Conservation (phyloP, 768 basidiomycete species). For the Strobilomyces dryophilus region DNA sequence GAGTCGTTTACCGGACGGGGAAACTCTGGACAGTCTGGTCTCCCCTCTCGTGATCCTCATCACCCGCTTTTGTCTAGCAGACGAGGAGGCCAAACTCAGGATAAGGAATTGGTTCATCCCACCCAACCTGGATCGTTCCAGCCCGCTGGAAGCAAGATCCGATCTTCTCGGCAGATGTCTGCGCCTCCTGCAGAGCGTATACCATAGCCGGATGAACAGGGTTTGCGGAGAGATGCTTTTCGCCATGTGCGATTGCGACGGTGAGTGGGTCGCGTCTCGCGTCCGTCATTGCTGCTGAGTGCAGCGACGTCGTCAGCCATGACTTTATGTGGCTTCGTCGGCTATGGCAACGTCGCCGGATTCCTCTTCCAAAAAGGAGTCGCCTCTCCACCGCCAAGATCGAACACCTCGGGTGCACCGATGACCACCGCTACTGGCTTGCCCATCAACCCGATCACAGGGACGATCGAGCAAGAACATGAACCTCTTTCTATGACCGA, state of each 20-base stretch:
- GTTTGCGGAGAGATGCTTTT: slow-evolving; percentile 86
- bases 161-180: slow-evolving; percentile 78
- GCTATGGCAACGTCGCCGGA: slow-evolving; percentile 95
- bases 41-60: slow-evolving; percentile 76
- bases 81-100: slow-evolving; percentile 51
- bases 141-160: slow-evolving; percentile 65
- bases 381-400: slow-evolving; percentile 49
- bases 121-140: slow-evolving; percentile 72
- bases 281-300: not conserved
- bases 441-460: slow-evolving; percentile 83
- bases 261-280: slow-evolving; percentile 30
- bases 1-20: slow-evolving; percentile 37
- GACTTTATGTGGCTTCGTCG: slow-evolving; percentile 70
- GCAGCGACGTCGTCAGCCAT: slow-evolving; percentile 46
- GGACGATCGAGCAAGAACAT: slow-evolving; percentile 47
- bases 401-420: slow-evolving; percentile 32
- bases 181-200: slow-evolving; percentile 69
- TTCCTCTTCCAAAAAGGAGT: slow-evolving; percentile 92
- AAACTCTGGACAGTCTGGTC: slow-evolving; percentile 71
- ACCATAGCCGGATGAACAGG: slow-evolving; percentile 68
- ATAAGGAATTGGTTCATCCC: slow-evolving; percentile 73
- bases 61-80: slow-evolving; percentile 62
- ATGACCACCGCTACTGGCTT: slow-evolving; percentile 35
- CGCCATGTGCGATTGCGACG: slow-evolving; percentile 75
- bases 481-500: slow-evolving; percentile 71